Conservation (phyloP, 306 rosid species). For the Cucumis cinereus region DNA sequence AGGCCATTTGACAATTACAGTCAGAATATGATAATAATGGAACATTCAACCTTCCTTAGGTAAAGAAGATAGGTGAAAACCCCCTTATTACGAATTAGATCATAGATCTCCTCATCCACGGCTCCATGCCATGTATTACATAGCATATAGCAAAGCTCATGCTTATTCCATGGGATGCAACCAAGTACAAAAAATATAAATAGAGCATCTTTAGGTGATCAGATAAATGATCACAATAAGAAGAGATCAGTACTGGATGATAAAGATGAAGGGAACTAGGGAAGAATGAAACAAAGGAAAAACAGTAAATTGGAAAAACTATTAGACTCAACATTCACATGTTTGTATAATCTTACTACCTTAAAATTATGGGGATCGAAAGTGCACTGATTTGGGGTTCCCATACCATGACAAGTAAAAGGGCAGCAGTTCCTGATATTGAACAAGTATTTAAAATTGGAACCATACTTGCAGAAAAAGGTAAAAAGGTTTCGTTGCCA, state of each 20-base stretch:
- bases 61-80: too few species aligned
- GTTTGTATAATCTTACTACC: slow-evolving; percentile 30
- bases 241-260: slow-evolving; percentile 1
- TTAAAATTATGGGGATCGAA: slow-evolving; percentile 57
- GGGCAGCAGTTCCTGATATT: slow-evolving; percentile 82
- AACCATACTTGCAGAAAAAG: neutral
- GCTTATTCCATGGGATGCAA: neutral
- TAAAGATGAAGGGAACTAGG: neutral
- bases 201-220: neutral
- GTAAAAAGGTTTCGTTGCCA: neutral
- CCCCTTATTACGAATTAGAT: too few species aligned
- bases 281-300: neutral
- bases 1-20: neutral
- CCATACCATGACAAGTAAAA: slow-evolving; percentile 92
- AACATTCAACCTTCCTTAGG: too few species aligned
- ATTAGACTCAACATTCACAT: neutral
- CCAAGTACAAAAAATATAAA: neutral
- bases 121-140: too few species aligned
- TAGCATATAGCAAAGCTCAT: neutral
- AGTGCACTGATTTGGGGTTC: slow-evolving; percentile 60
- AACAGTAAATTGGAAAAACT: neutral
- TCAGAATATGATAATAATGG: neutral
- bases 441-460: slow-evolving; percentile 11
- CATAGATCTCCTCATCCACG: too few species aligned
- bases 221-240: neutral